Conservation (phyloP, 2,329 filamentous ascomycete genomes). For the Fusarium pseudoanthophilum region DNA sequence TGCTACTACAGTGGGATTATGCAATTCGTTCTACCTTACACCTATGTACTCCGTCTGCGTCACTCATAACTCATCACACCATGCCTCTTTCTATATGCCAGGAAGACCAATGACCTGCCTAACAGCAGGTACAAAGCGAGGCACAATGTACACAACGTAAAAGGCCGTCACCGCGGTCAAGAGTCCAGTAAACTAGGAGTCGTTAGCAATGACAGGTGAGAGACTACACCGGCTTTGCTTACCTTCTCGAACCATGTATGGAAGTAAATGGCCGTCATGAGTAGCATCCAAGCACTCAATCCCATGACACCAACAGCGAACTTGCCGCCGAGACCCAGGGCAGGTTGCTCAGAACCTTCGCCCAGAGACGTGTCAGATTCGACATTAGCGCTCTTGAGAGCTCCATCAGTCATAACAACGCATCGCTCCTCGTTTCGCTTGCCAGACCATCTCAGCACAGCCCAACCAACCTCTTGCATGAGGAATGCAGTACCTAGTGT, state of each 20-base stretch:
- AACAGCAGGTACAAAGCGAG: conserved; percentile 60
- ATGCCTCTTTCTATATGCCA: conserved; percentile 55
- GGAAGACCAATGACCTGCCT: conserved; percentile 61
- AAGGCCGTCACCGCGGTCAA: conserved; percentile 59
- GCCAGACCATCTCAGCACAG: conserved; percentile 58
- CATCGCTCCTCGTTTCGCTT: conserved; percentile 68
- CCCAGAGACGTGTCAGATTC: conserved; percentile 51
- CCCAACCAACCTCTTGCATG: conserved; percentile 78
- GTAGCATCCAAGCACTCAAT: conserved; percentile 91
- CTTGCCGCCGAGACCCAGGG: conserved; percentile 61
- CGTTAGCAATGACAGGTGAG: conserved; percentile 35
- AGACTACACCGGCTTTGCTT: conserved; percentile 40
- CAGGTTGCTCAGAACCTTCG: conserved; percentile 39
- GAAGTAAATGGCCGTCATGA: conserved; percentile 99
- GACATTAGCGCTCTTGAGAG: conserved; percentile 68
- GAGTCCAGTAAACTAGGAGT: conserved; percentile 63
- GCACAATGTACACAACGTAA: conserved; percentile 63
- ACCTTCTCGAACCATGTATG: conserved; percentile 99
- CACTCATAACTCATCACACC: conserved; percentile 22
- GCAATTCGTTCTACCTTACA: conserved; percentile 9
- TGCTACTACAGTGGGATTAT: not conserved
- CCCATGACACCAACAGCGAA: conserved; percentile 72
- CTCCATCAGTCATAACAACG: conserved; percentile 73
- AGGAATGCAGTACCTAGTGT: conserved; percentile 86
- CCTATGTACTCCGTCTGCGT: conserved; percentile 10